Evolutionary conservation across 768 basidiomycete species (phyloP), one percentile per base, ranked within the genome.

Genomic region (Russula foetens): DNA sequence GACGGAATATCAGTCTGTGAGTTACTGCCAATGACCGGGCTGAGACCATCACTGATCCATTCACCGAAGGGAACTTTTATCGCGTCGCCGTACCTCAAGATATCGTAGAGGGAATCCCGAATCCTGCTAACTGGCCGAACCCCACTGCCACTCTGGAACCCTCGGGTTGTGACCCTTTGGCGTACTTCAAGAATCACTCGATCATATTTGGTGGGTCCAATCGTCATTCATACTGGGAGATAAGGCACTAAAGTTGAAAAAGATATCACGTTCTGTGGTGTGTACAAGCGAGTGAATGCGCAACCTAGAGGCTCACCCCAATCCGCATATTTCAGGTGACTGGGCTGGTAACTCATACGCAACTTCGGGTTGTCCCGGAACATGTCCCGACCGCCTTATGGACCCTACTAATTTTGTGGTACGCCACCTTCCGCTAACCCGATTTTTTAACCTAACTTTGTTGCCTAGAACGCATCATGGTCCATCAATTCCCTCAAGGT

Each of bases 211-310:
- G 88, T 88, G 51, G 56, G 86, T 72, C 41, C 59, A 43, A 52
- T 33, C 43, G 28, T 41, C 12, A 44, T 15, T 48, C 19, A 4
- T 23, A 38, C 28, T n/a, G 47, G 24, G 17, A 31, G 52, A 23
- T 66, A 19, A 44, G 15, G 14, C 23, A 19, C 49, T 47, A 46
- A 60, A 23, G 28, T 56, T 28, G 17, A 45, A 19, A 57, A 56
- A 90, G 88, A 91, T 69, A 89, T 90, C 65, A 91, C 89, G 2
- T 88, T 90, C 66, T 91, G 90, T 67, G 89, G 88, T 84, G 69
- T 68, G 77, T 56, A 62, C 31, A 62, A 21, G 21, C 24, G n/a
- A 21, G 9, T 41, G 26, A 28, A 23, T 41, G 17, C 15, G 54
- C 58, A 53, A 59, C 57, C 57, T 21, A 53, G 24, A 31, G 19